A percentile compares a stretch with the other conserved stretches of the same genome.
Conservation (phyloP, 1,284 basidiomycete genomes). For the Acaromyces ingoldii region DNA sequence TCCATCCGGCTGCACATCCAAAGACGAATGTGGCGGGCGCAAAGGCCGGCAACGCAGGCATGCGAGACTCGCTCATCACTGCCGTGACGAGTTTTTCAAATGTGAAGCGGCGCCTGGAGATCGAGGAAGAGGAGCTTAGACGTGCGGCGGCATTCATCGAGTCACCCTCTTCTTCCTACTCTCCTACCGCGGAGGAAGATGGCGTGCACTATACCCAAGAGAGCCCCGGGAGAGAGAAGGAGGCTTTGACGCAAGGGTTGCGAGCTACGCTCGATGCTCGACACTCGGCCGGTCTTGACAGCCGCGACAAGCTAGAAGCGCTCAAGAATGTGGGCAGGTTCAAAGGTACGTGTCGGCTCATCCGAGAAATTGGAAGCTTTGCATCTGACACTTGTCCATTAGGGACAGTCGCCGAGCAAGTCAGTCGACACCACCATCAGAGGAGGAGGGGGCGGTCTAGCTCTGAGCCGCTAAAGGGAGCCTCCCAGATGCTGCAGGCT, state of each 20-base stretch:
- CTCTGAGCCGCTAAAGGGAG: not conserved
- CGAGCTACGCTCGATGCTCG: not conserved
- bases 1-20: constrained; percentile 21
- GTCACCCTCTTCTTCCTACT: not conserved
- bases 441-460: too few species aligned
- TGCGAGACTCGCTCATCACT: constrained; percentile 20
- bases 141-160: not conserved
- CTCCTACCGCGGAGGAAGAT: not conserved
- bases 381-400: not conserved
- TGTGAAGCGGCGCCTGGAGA: constrained; percentile 30
- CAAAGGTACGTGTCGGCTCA: constrained; percentile 24
- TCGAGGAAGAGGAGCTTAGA: constrained; percentile 19
- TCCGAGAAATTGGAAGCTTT: not conserved
- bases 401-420: constrained; percentile 29
- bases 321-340: constrained; percentile 28
- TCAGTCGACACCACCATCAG: not conserved
- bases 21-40: constrained; percentile 16
- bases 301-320: constrained; percentile 24
- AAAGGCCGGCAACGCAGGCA: not conserved
- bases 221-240: not conserved
- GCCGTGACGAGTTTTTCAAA: constrained; percentile 40
- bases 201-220: not conserved
- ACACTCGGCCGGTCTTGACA: constrained; percentile 7
- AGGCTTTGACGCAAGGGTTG: not conserved
- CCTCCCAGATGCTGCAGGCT: too few species aligned